Conservation (phyloP, 352 stramenopile genomes). For the Pythium chondricola region DNA sequence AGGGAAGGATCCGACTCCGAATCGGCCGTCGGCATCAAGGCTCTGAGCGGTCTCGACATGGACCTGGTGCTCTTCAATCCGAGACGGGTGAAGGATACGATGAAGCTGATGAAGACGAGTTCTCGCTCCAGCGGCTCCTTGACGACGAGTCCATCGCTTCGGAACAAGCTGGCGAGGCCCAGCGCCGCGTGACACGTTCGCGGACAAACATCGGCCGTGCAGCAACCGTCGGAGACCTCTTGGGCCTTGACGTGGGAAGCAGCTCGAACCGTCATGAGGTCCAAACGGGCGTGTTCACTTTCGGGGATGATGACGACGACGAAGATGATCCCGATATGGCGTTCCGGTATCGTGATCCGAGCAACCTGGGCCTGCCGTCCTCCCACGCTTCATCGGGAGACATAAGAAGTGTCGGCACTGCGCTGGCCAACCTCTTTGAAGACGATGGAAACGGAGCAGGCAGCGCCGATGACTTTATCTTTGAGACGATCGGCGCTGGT, state of each 20-base stretch:
- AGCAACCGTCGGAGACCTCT: too few species aligned
- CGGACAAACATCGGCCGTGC: too few species aligned
- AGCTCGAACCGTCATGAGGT: conserved; percentile 1
- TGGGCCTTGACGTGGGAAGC: conserved; percentile 17
- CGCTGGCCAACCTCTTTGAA: conserved; percentile 15
- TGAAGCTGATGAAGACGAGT: conserved; percentile 81
- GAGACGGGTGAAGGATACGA: conserved; percentile 72
- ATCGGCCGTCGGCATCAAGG: conserved; percentile 17
- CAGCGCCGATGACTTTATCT: conserved; percentile 22
- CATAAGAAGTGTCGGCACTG: conserved; percentile 3
- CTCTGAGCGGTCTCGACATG: conserved; percentile 11
- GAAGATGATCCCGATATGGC: conserved; percentile 27
- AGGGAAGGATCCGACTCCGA: conserved; percentile 47
- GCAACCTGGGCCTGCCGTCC: neutral
- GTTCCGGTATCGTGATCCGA: conserved; percentile 11
- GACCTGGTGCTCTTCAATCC: conserved; percentile 42
- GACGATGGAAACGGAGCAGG: conserved; percentile 1
- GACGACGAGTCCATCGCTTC: conserved; percentile 44
- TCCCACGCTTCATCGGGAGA: neutral
- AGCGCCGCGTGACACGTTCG: neutral
- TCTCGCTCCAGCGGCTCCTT: conserved; percentile 71
- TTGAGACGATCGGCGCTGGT: conserved; percentile 16
- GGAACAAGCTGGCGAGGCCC: conserved; percentile 11
- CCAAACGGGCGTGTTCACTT: conserved; percentile 17
- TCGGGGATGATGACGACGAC: conserved; percentile 25